Evolutionary conservation across 495 filamentous ascomycete genomes (phyloP).

Genomic region (Penicillium cataractarum): DNA sequence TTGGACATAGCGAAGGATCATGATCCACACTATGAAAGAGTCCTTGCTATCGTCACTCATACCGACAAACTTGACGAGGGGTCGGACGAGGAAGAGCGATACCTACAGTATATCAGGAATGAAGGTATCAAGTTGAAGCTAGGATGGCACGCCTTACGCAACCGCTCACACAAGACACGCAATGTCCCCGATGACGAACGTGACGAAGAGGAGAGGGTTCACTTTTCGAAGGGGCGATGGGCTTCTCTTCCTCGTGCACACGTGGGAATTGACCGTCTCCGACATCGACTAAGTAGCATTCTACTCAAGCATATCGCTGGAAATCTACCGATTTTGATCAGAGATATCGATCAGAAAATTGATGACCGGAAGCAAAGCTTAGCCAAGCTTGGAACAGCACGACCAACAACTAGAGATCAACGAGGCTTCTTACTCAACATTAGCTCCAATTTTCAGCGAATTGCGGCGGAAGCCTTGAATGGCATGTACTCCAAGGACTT

Average conservation of each 20-base stretch:
- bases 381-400: slow-evolving; percentile 50
- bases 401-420: slow-evolving; percentile 54
- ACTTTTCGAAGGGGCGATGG: slow-evolving; percentile 58
- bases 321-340: slow-evolving; percentile 62
- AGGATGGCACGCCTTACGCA: slow-evolving; percentile 56
- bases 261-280: slow-evolving; percentile 55
- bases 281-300: slow-evolving; percentile 57
- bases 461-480: slow-evolving; percentile 55
- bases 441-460: slow-evolving; percentile 51
- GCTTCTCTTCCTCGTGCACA: slow-evolving; percentile 32
- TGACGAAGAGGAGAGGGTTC: slow-evolving; percentile 34
- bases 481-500: slow-evolving; percentile 61
- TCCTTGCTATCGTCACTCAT: slow-evolving; percentile 55
- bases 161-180: slow-evolving; percentile 48
- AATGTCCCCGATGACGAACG: slow-evolving; percentile 37
- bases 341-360: slow-evolving; percentile 53
- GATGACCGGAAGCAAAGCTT: slow-evolving; percentile 7
- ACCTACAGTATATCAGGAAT: slow-evolving; percentile 57
- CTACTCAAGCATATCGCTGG: slow-evolving; percentile 57
- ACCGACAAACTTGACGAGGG: slow-evolving; percentile 37
- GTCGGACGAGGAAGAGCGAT: slow-evolving; percentile 50
- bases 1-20: slow-evolving; percentile 22
- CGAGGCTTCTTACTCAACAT: slow-evolving; percentile 54
- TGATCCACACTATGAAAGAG: slow-evolving; percentile 37
- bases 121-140: slow-evolving; percentile 47